Conservation (phyloP, 2,329 filamentous ascomycete species). For the Boeremia exigua region DNA sequence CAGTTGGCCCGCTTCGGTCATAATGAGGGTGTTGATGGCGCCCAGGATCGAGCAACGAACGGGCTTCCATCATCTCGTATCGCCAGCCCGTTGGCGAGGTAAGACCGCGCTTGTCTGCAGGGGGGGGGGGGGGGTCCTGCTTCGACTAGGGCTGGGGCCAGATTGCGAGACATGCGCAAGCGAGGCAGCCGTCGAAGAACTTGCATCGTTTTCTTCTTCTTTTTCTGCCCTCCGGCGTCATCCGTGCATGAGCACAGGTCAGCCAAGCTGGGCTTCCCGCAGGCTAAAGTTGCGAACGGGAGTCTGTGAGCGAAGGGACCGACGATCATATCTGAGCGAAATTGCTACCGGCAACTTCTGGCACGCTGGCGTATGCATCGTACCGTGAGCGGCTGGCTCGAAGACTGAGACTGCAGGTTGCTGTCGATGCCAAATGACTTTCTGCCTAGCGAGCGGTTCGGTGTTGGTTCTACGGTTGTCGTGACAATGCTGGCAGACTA, state of each 20-base stretch:
- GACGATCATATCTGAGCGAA: slow-evolving; percentile 41
- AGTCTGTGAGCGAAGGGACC: slow-evolving; percentile 40
- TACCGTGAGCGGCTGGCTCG: slow-evolving; percentile 20
- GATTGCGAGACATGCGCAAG: slow-evolving; percentile 32
- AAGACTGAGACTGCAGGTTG: slow-evolving; percentile 4
- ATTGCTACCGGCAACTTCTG: slow-evolving; percentile 29
- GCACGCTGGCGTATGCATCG: slow-evolving; percentile 30
- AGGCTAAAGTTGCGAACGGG: slow-evolving; percentile 44
- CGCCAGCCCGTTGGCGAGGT: slow-evolving; percentile 36
- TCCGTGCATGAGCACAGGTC: slow-evolving; percentile 39
- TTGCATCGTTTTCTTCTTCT: slow-evolving; percentile 39
- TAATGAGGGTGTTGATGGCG: slow-evolving; percentile 21
- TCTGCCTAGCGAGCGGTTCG: slow-evolving; percentile 13
- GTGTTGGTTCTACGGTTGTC: slow-evolving; percentile 1
- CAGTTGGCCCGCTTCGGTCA: slow-evolving; percentile 6
- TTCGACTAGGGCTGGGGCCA: slow-evolving; percentile 29
- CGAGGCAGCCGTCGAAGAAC: slow-evolving; percentile 33
- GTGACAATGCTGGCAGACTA: background rate
- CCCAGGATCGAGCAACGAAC: slow-evolving; percentile 36
- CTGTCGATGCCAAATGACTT: background rate
- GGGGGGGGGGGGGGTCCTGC: slow-evolving; percentile 20
- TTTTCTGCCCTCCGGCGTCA: slow-evolving; percentile 37
- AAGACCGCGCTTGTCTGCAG: slow-evolving; percentile 24
- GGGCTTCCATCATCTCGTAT: slow-evolving; percentile 35
- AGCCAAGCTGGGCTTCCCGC: slow-evolving; percentile 41